Evolutionary conservation across 768 basidiomycete genomes (phyloP), one percentile per base, ranked within the genome.

Genomic region (Cystobasidium tubakii): DNA sequence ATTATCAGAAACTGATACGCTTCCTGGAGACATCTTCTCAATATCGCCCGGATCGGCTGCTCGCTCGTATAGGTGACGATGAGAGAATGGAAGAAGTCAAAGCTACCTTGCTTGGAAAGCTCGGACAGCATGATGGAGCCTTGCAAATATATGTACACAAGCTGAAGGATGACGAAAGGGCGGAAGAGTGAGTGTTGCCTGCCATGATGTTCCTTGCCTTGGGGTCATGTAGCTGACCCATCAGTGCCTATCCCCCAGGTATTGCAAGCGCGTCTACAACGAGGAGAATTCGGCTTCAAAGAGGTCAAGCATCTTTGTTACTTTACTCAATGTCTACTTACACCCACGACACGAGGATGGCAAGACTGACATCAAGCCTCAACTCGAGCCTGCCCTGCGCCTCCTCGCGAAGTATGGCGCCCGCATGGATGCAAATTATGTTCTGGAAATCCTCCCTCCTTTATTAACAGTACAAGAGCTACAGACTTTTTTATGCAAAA

Each of bases 101-200:
- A 50, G 96, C 96, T 0, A 88, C 97, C 73, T 85, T 99, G 7
- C 83, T 97, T 12, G 96, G 96, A 12, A 86, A 90, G 55, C 84
- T 97, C 74, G 92, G 90, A 0, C 87, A 91, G 67, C 95, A 98
- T 75, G 92, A 96, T 75, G 91, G 89, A 75, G 93, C 95, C 0
- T 85, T 98, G n/a, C 91, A 94, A 79, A 85, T 95, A 17, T 99
- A 98, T 80, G 92, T 94, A 6, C 89, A 97, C 79, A 87, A 88
- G 42, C 84, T 98, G 36, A 85, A 88, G 44, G 89, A 94, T 79
- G 92, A 89, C 80, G 75, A 82, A 31, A 92, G 92, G 75, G 96
- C 96, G 0, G 96, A 98, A 83, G 87, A 90, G 91, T 94, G 78
- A 76, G 88, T 80, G 23, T 19, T 29, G 17, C 27, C n/a, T n/a